Evolutionary conservation across 441 rosid genomes (phyloP), one percentile per base, ranked within the genome.

Genomic region (Populus trichocarpa): DNA sequence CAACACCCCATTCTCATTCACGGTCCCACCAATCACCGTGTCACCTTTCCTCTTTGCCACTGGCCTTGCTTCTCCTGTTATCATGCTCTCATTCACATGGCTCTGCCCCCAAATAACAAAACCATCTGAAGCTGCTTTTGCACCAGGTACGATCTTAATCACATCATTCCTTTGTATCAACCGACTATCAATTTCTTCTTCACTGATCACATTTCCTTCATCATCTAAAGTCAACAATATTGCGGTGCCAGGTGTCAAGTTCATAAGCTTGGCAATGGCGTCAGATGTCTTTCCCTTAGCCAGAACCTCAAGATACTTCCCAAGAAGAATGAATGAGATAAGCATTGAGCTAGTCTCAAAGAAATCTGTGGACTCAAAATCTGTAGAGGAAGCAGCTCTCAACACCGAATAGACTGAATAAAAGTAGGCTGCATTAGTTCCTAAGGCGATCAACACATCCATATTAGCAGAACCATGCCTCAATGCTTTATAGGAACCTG

Each of bases 321-420:
- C 98, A 8, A 96, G 91, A 53, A 96, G 89, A 81, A 96, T 92
- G 77, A 93, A 92, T 2, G 99, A 91, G 73, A 96, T 93, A 23
- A 96, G 95, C 99, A 93, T 93, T 23, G 98, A 90, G 73, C 99
- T 96, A 8, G 98, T 96, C 85, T 96, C 99, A 40, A 96, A 93
- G 87, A 96, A 92, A 59, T 93, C 99, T 4, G 89, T 88, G 20
- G 97, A 92, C 84, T 73, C 80, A 70, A 92, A 92, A 76, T 82
- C 70, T 8, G 89, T 83, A 77, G 95, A 88, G 4, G 87, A 84
- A 67, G 98, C 92, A 77, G 98, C 92, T 86, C 95, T 91, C 80
- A 90, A 75, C 76, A 91, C 93, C 0, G 92, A 84, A 75, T 93
- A 95, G 16, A 89, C 85, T 0, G 99, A 95, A 84, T 92, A 95